Base-by-base conservation (phyloP, 331 rosid species). In the Acacia pycnantha region DNA sequence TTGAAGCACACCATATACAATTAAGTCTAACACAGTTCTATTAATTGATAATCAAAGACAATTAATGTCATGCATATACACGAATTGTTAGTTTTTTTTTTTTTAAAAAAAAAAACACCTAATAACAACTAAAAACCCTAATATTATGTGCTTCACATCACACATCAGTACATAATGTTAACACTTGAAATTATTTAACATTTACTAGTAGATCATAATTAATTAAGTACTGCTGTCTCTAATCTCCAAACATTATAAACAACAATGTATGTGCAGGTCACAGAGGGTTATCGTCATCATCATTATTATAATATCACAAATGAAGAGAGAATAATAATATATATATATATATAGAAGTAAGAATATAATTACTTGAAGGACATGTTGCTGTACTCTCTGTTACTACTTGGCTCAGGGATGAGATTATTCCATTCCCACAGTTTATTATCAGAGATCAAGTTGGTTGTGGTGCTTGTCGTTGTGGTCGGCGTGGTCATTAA, bases 361-460 rank as follows among this genome's bases (percentile, higher is more conserved):
- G 10, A 70, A 11, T 70, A 44, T 8, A n/a, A 71, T 71, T 71
- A 71, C 76, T 71, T 71, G 76, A 71, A 71, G 59, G 76, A 71
- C 76, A 71, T 47, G 76, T 46, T 46, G 76, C 59, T 70, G 35
- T 71, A 71, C 24, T 71, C 76, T 47, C 76, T 44, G 76, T 71
- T 71, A 69, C 16, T 70, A 22, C 31, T 46, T 46, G 59, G 41
- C 31, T 71, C 76, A 46, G 76, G 43, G 3, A 71, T 26, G 41
- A 71, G 40, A 71, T 47, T 71, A 71, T 47, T 71, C 76, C 76
- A 71, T 16, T 71, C 76, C 76, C 76, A 71, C 40, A 71, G 24
- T 71, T 53, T 71, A 19, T 33, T 44, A 11, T 71, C 59, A 6
- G 76, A 44, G 14, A 46, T 53, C 61, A 53, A 71, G 76, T 56